Conservation (phyloP, 257 asterid species). For the Fraxinus anomala region DNA sequence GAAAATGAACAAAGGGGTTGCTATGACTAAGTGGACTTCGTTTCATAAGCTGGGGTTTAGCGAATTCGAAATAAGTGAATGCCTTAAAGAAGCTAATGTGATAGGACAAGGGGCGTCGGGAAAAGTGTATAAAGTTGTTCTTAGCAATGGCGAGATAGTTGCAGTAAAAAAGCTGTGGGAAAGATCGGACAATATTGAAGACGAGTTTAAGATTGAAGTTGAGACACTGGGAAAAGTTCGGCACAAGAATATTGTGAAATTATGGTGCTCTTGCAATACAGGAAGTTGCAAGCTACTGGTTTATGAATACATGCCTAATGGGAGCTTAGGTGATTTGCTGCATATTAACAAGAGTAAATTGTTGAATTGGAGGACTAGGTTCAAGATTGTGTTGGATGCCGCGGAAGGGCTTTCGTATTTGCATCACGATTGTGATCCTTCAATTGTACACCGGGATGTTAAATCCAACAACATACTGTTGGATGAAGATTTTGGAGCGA, state of each 20-base stretch:
- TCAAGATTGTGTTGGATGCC: constrained; percentile 69
- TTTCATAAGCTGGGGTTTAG: constrained; percentile 70
- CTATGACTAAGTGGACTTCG: constrained; percentile 69
- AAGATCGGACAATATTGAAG: constrained; percentile 34
- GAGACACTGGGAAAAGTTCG: constrained; percentile 74
- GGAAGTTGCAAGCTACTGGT: constrained; percentile 67
- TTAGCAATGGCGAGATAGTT: constrained; percentile 67
- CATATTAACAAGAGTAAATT: constrained; percentile 44
- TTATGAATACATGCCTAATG: constrained; percentile 81
- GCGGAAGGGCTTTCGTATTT: constrained; percentile 86
- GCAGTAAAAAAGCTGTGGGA: constrained; percentile 73
- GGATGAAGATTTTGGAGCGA: constrained; percentile 63
- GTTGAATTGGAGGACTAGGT: constrained; percentile 71
- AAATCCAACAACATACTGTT: constrained; percentile 75
- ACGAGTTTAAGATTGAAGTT: constrained; percentile 68
- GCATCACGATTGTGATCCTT: constrained; percentile 87
- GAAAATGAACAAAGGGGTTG: constrained; percentile 30
- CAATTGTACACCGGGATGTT: constrained; percentile 84
- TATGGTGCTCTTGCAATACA: constrained; percentile 70
- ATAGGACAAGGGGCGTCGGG: constrained; percentile 82
- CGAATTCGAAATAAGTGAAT: constrained; percentile 54
- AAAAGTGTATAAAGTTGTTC: constrained; percentile 64
- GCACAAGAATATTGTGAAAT: constrained; percentile 76
- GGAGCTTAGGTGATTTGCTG: constrained; percentile 81
- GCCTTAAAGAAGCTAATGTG: constrained; percentile 63